A percentile compares a stretch with the other conserved stretches of the same genome.
phyloP scores from a whole-genome alignment of 164 flowering plant species.

The Litsea cubeba region DNA sequence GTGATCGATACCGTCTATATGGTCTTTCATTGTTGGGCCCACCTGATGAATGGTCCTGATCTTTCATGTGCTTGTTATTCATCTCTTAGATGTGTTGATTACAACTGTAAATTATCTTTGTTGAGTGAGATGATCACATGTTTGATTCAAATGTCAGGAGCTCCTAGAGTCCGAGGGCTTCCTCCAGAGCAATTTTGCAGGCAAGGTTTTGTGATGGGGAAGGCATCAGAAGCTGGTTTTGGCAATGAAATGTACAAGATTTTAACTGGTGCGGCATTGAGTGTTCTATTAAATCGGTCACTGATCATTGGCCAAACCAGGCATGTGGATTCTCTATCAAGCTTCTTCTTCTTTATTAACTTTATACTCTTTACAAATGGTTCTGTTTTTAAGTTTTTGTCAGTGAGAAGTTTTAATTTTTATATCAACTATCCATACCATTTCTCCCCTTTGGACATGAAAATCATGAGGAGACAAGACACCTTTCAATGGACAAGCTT shows the following conservation, averaged over 20 bases:
- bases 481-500: background rate
- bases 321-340: slow-evolving; percentile 89
- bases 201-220: slow-evolving; percentile 91
- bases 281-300: slow-evolving; percentile 86
- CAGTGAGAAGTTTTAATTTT: background rate
- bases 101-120: background rate
- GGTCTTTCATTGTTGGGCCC: background rate
- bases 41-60: background rate
- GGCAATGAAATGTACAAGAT: slow-evolving; percentile 99
- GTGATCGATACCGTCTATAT: too few species aligned
- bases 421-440: background rate
- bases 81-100: background rate
- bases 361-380: too few species aligned
- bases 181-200: slow-evolving; percentile 81
- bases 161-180: slow-evolving; percentile 60
- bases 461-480: background rate
- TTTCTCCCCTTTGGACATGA: background rate
- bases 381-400: background rate
- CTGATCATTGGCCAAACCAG: slow-evolving; percentile 98
- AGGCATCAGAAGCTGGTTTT: slow-evolving; percentile 94
- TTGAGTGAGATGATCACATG: slow-evolving; percentile 14
- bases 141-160: slow-evolving; percentile 47
- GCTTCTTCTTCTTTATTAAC: slow-evolving; percentile 14
- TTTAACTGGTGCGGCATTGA: slow-evolving; percentile 75
- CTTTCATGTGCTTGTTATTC: background rate